Percentiles rank a stretch among this genome's conserved stretches.
Conservation (phyloP, 108 stramenopile genomes). For the Thalassiosira profunda region DNA sequence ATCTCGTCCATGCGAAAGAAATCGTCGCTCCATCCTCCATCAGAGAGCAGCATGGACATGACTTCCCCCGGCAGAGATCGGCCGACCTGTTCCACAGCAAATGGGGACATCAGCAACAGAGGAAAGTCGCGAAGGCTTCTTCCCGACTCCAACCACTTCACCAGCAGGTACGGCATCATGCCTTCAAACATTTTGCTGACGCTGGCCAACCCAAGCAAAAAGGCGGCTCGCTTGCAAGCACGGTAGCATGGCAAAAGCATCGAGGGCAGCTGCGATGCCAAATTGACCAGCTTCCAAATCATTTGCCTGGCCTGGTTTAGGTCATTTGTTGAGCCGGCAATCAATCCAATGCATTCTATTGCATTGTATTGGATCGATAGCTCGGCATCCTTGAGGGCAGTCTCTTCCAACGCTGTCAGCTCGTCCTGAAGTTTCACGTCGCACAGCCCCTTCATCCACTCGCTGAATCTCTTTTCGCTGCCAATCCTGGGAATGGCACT, state of each 20-base stretch:
- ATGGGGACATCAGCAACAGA: slow-evolving; percentile 60
- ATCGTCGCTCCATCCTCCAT: slow-evolving; percentile 36
- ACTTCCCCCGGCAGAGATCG: slow-evolving; percentile 37
- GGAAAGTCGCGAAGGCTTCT: slow-evolving; percentile 43
- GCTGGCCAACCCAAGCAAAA: slow-evolving; percentile 47
- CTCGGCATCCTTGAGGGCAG: slow-evolving; percentile 41
- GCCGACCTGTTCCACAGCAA: slow-evolving; percentile 14
- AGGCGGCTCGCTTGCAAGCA: slow-evolving; percentile 60
- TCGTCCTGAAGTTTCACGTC: slow-evolving; percentile 46
- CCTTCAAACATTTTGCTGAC: slow-evolving; percentile 50
- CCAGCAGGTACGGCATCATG: slow-evolving; percentile 49
- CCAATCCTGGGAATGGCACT: slow-evolving; percentile 28
- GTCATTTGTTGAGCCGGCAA: slow-evolving; percentile 54
- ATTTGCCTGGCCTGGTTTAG: slow-evolving; percentile 28
- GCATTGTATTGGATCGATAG: slow-evolving; percentile 57
- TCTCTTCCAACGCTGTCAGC: slow-evolving; percentile 46
- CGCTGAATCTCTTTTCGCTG: slow-evolving; percentile 29
- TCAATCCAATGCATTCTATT: slow-evolving; percentile 53
- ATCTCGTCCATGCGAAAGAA: slow-evolving; percentile 18
- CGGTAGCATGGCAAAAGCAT: slow-evolving; percentile 56
- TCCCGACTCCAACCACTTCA: slow-evolving; percentile 48
- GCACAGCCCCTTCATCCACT: slow-evolving; percentile 27
- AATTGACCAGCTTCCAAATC: slow-evolving; percentile 59
- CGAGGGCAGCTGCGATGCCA: slow-evolving; percentile 37
- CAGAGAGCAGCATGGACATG: slow-evolving; percentile 15